Base-by-base conservation (phyloP, 306 rosid genomes). In the Trifolium repens region DNA sequence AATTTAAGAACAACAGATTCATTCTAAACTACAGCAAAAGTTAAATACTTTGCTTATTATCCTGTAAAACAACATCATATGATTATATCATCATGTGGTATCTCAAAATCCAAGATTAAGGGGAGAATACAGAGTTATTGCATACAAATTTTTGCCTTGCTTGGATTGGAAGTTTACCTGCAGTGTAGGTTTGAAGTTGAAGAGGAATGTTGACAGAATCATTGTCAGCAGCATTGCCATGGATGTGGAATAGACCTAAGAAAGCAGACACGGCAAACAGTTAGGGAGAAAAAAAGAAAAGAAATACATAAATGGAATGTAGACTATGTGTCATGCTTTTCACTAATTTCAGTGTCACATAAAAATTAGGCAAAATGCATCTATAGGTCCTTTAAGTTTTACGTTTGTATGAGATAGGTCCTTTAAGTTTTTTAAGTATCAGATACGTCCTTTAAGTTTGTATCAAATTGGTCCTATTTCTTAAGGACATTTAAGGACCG, bases 181-280 rank as follows among this genome's bases (percentile, higher is more conserved):
- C 78, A 93, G 58, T 6, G 94, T 89, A 75, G 97, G 98, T 72
- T 88, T 89, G 89, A 91, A 91, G 75, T 81, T 83, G 85, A 93
- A 93, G 79, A 93, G 96, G 83, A 82, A 88, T 52, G 86, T 73
- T 7, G 98, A 93, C 42, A 93, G 73, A 68, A 89, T 78, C 85
- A 87, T 93, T 5, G 97, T 93, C 73, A 93, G 88, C 42, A 91
- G 92, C 98, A 93, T 93, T 13, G 98, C 98, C 98, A 93, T 93
- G 76, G 98, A 93, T 39, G 97, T 93, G 52, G 98, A 89, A 74
- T 93, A 93, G 69, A 93, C 97, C 97, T 83, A 70, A 24, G 43
- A 74, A 65, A 32, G 69, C 30, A 47, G 57, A 57, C 30, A 63
- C 39, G 15, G 11, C 62, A 9, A 71, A n/a, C 57, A 37, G 65